Base-by-base conservation (phyloP, 2,329 filamentous ascomycete genomes). In the Tolypocladium paradoxum region DNA sequence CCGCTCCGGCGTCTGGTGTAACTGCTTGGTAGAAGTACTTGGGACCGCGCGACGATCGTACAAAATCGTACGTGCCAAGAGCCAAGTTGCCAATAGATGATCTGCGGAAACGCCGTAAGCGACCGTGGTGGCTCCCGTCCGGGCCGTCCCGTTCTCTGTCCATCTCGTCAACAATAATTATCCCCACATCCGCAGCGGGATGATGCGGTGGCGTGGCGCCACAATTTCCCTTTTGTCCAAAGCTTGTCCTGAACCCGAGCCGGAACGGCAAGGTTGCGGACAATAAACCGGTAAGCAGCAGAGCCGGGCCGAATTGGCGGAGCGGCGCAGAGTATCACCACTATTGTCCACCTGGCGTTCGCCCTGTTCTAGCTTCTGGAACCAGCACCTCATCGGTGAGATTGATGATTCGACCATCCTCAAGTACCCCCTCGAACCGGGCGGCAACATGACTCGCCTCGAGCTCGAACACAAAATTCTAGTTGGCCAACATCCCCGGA, bases 401-500 rank as follows among this genome's bases (percentile, higher is more conserved):
- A 58, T 61, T 33, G 55, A 61, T 31, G 54, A 58, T 18, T 57
- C 53, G 5, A 60, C 57, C 22, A 51, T 62, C 50, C 35, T 62
- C 20, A 60, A 61, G 50, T 61, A 61, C 53, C 49, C 57, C 33
- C 56, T 60, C 35, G 52, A 51, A 31, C 52, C 49, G 11, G 53
- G 52, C 29, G 55, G 56, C 20, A 55, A 58, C 43, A 55, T 49
- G 38, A 52, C 50, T 18, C 48, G 58, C 6, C 54, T 61, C 40
- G 34, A 56, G 22, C 37, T 45, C 24, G 58, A 61, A 40, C 34
- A 49, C 31, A 48, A 35, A 38, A 40, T 61, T 48, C 54, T 60
- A 18, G 20, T 58, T 43, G 57, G 55, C 27, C 37, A 40, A n/a
- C 56, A 59, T 49, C n/a, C 34, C 2, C 52, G 51, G 18, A 55